Base-by-base conservation (phyloP, 2,329 filamentous ascomycete species). In the Arthroderma uncinatum region DNA sequence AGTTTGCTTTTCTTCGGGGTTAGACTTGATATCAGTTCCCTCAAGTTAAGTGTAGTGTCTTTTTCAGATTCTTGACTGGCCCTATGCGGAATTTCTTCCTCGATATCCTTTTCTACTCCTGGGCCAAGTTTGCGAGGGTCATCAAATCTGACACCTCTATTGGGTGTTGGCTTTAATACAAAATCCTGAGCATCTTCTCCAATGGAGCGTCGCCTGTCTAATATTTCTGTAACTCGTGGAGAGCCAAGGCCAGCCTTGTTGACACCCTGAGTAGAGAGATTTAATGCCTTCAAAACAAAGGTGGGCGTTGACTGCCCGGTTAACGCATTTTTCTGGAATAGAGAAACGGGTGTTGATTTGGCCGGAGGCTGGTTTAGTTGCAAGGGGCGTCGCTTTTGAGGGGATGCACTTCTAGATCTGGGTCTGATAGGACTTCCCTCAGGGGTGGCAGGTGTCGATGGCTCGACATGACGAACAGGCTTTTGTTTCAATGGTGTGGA, bases 11-110 rank as follows among this genome's bases (percentile, higher is more conserved):
- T 88, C 70, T 87, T 88, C 0, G 88, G 87, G 23, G 86, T 89
- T 61, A 92, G 76, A 57, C 82, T 86, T 60, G 86, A 79, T 59
- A 92, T 92, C 81, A 89, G 85, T 61, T 89, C 85, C 61, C 82
- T 86, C 44, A 92, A 72, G 60, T 82, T 88, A 36, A 83, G 70
- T 0, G 85, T 86, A 2, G 75, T 76, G 61, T 88, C 85, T 50
- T 76, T 79, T 34, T 83, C 81, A 4, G 73, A 75, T 63, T 81
- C 79, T 33, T 78, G 75, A 63, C 82, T 77, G 19, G 81, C 71
- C 47, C 81, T 78, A 52, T 30, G 34, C 2, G 23, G 53, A 1
- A 59, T 58, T 10, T 14, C 21, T 1, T 60, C 60, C 64, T 79
- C 81, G 82, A 78, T 60, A 87, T 83, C 83, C 52, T 74, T 75